Evolutionary conservation across 306 rosid species (phyloP), one percentile per base, ranked within the genome.

Genomic region (Inga oerstediana): DNA sequence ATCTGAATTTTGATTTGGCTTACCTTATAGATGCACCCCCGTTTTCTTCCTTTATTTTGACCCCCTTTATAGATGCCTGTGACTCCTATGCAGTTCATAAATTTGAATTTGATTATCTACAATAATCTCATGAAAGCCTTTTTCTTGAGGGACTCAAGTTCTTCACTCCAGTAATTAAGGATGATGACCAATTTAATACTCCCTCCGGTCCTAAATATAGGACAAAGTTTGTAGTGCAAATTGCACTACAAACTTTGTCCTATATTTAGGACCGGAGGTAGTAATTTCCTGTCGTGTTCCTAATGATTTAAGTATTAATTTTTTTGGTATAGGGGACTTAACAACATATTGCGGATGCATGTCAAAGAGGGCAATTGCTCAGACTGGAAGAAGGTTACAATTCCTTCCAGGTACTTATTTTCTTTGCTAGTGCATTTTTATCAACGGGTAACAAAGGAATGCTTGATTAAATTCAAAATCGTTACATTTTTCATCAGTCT

Each of bases 381-480:
- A 75, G 92, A 91, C 78, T 97, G 99, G 99, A 97, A 97, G 91
- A 90, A 37, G 80, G 64, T 97, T 88, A 85, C 79, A 66, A 92
- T 97, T 71, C 99, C 99, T 56, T 83, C 98, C 80, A 94, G 98
- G 98, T 97, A 91, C 6, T 37, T 17, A 17, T 74, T 16, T 19
- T 8, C 41, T 64, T 80, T 74, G 67, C 58, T 51, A 43, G 64
- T 37, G 54, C 22, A 24, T 30, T 71, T 54, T 72, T 74, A 24
- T 44, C 72, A 76, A 32, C 44, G 6, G 58, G 68, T 30, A 45
- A 51, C 35, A 37, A 78, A 77, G 52, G 14, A 22, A 44, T 59
- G 16, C 20, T n/a, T 7, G 27, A 67, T n/a, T 61, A 56, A 15
- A 35, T 30, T 27, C n/a, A 72, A 45, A 0, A 14, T 39, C 22